phyloP scores from a whole-genome alignment of 2,329 filamentous ascomycete species.

The Colletotrichum chlorophyti region DNA sequence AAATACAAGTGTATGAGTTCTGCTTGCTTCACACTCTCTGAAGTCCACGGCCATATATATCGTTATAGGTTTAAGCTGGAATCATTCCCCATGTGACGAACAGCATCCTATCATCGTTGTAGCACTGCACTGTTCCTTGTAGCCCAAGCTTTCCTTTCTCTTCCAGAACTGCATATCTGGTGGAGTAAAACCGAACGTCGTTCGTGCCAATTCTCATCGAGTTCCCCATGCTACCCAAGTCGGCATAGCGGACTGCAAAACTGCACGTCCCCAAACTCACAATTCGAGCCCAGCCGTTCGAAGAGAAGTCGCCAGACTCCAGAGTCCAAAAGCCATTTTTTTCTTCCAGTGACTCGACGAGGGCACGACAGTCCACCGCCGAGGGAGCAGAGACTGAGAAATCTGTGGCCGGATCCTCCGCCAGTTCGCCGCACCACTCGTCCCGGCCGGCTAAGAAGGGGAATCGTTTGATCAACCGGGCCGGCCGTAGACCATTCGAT shows the following conservation, averaged over 20 bases:
- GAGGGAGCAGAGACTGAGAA: slow-evolving; percentile 18
- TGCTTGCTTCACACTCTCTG: too few species aligned
- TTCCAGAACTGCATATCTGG: slow-evolving; percentile 3
- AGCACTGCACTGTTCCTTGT: slow-evolving; percentile 21
- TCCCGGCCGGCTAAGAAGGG: slow-evolving; percentile 21
- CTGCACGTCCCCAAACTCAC: slow-evolving; percentile 20
- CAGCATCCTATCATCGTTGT: slow-evolving; percentile 15
- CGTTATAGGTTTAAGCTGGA: too few species aligned
- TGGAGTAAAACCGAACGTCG: slow-evolving; percentile 26
- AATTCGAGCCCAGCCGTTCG: slow-evolving; percentile 23
- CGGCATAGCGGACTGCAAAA: slow-evolving; percentile 18
- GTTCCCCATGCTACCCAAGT: background rate
- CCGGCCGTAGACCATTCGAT: slow-evolving; percentile 1
- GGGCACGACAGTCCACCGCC: slow-evolving; percentile 17
- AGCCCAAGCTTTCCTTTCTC: slow-evolving; percentile 18
- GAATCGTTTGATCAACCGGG: slow-evolving; percentile 7
- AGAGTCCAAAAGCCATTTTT: slow-evolving; percentile 23
- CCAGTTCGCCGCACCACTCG: slow-evolving; percentile 28
- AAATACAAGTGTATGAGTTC: background rate
- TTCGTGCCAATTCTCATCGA: slow-evolving; percentile 27
- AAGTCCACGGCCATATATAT: too few species aligned
- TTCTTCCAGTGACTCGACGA: slow-evolving; percentile 1
- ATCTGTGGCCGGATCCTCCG: slow-evolving; percentile 11
- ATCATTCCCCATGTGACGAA: slow-evolving; percentile 24
- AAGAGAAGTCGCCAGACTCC: slow-evolving; percentile 9